These are phyloP conservation scores for Rosa rugosa DNA, from an alignment of 306 rosid species.

Conservation along the genomic window DNA sequence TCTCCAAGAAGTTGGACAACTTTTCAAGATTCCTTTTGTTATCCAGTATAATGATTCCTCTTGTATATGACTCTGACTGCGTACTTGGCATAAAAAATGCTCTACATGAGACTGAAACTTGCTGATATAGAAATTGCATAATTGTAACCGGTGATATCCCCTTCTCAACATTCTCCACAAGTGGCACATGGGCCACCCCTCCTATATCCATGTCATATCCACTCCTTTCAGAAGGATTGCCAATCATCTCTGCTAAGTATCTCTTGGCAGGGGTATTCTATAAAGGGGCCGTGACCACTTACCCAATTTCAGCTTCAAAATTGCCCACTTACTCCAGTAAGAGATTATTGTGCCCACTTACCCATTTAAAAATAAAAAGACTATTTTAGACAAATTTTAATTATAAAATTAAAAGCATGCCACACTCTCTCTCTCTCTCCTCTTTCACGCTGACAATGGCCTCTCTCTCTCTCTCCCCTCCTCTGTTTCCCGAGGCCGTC, in stretches of 20 bases:
- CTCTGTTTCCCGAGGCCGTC: too few species aligned
- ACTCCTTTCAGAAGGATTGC: not conserved
- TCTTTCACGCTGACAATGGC: too few species aligned
- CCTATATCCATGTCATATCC: not conserved
- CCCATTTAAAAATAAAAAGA: too few species aligned
- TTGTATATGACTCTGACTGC: not conserved
- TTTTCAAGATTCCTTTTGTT: not conserved
- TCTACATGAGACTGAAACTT: not conserved
- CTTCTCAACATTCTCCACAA: slow-evolving; percentile 4
- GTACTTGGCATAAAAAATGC: not conserved
- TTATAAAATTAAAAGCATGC: too few species aligned
- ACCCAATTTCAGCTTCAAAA: too few species aligned
- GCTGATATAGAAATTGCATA: not conserved
- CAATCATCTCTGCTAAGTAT: not conserved
- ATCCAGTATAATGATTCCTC: not conserved
- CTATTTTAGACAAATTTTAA: too few species aligned
- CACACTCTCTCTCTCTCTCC: too few species aligned
- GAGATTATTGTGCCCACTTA: too few species aligned
- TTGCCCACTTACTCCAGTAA: too few species aligned
- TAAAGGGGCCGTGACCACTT: too few species aligned
- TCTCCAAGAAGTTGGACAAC: not conserved
- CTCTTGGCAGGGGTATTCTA: not conserved
- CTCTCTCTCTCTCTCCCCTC: too few species aligned
- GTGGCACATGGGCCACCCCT: not conserved
- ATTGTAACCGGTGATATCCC: not conserved